Evolutionary conservation across 257 asterid genomes (phyloP), one percentile per base, ranked within the genome.

Genomic region (Solanum okadae): DNA sequence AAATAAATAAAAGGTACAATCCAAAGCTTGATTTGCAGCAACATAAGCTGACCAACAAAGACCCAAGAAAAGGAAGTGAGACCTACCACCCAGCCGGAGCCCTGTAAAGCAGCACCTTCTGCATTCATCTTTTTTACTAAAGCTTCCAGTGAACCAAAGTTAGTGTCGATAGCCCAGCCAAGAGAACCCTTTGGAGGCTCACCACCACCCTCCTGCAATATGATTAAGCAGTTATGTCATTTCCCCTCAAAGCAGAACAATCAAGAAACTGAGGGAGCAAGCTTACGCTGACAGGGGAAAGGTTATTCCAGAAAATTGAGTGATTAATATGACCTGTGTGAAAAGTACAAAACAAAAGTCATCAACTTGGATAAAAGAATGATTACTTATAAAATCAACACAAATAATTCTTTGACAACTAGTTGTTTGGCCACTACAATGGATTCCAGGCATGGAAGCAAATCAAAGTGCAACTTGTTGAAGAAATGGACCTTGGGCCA

Each of bases 291-390:
- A 89, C 86, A 42, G 99, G 98, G 75, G 98, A 94, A 89, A 96
- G 98, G 90, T 94, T 96, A 91, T 94, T 93, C 99, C 99, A 96
- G 94, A 96, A 96, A 86, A 96, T 94, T 18, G 99, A 94, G 94
- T 96, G 99, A 86, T 95, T 96, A 85, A 96, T 87, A 87, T 96
- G 99, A 90, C 98, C 99, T 94, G 93, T 35, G 79, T 46, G 71
- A 87, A 82, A 72, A 67, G 34, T 46, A 10, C 14, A 46, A 6
- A 37, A 33, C 11, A 1, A 46, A 81, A 42, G 16, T 29, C 10
- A 3, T 81, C 68, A 49, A 18, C 29, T 81, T 5, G 40, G 42
- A 81, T 46, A 46, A 46, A 27, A 29, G 68, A 46, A 22, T 4
- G 40, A 29, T 27, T 29, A 27, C n/a, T 14, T 10, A 5, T 46